These are phyloP conservation scores for Ascochyta koolunga DNA, from an alignment of 2,329 filamentous ascomycete species.

Conservation along the genomic window DNA sequence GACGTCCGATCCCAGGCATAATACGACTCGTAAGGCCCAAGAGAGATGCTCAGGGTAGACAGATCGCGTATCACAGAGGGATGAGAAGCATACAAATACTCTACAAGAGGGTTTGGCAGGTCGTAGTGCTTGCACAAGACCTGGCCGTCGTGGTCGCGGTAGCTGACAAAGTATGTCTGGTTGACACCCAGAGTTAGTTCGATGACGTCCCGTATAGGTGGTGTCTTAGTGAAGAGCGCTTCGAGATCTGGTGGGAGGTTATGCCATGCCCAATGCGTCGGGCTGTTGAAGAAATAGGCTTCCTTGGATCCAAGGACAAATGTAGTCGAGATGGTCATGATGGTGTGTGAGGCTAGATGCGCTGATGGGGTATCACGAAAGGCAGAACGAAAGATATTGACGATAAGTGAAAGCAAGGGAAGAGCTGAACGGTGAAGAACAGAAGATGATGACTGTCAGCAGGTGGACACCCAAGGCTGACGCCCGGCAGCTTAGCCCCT, in stretches of 20 bases:
- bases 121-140: slow-evolving; percentile 36
- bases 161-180: slow-evolving; percentile 36
- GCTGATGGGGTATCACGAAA: not conserved
- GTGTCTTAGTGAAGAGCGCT: slow-evolving; percentile 37
- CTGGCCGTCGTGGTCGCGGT: slow-evolving; percentile 29
- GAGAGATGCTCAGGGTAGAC: slow-evolving; percentile 31
- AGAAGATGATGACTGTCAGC: not conserved
- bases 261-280: slow-evolving; percentile 42
- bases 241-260: slow-evolving; percentile 38
- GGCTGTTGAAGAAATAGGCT: slow-evolving; percentile 43
- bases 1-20: slow-evolving; percentile 38
- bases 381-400: not conserved
- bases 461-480: not conserved
- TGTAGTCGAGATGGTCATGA: slow-evolving; percentile 37
- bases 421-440: not conserved
- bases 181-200: slow-evolving; percentile 33
- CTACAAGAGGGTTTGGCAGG: slow-evolving; percentile 39
- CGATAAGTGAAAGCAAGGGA: not conserved
- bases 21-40: slow-evolving; percentile 39
- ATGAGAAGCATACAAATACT: slow-evolving; percentile 36
- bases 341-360: not conserved
- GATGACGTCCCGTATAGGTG: slow-evolving; percentile 36
- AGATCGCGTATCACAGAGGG: slow-evolving; percentile 36
- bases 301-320: slow-evolving; percentile 38
- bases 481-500: slow-evolving; percentile 9